Conservation (phyloP, 2,329 filamentous ascomycete species). For the Talaromyces sp. region DNA sequence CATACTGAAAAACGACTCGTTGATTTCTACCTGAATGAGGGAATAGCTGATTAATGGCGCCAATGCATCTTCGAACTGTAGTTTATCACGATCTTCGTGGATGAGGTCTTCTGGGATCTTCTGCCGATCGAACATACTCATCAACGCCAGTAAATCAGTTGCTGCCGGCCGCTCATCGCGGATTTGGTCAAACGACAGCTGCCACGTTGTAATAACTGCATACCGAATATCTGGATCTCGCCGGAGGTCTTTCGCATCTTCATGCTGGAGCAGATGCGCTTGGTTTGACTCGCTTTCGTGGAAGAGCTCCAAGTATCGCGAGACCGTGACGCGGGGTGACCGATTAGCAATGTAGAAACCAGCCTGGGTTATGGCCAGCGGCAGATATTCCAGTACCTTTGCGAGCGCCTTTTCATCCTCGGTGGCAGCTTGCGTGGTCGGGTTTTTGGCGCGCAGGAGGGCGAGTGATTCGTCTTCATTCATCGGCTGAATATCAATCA, state of each 20-base stretch:
- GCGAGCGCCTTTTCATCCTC: background rate
- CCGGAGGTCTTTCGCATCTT: conserved; percentile 21
- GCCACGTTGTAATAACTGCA: conserved; percentile 24
- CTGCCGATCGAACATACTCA: conserved; percentile 25
- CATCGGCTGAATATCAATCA: conserved; percentile 19
- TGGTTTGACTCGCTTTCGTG: conserved; percentile 8
- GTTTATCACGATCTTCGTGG: background rate
- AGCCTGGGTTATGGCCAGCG: conserved; percentile 25
- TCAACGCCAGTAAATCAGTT: conserved; percentile 21
- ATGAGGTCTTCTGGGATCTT: conserved; percentile 19
- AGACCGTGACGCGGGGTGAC: background rate
- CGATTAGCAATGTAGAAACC: conserved; percentile 22
- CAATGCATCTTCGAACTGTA: conserved; percentile 18
- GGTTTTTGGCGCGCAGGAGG: conserved; percentile 26
- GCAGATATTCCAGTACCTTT: conserved; percentile 20
- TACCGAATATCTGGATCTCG: conserved; percentile 19
- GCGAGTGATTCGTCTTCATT: conserved; percentile 17
- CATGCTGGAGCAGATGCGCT: conserved; percentile 24
- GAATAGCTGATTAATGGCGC: conserved; percentile 15
- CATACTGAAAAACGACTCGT: conserved; percentile 16
- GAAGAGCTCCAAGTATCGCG: background rate
- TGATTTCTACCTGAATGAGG: conserved; percentile 12
- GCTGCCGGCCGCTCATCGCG: conserved; percentile 15
- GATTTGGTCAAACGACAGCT: conserved; percentile 28
- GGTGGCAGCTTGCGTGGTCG: background rate